A percentile compares a stretch with the other conserved stretches of the same genome.
These are phyloP conservation scores for Stephanodiscus triporus DNA, from an alignment of 108 stramenopile species.

Conservation along the genomic window DNA sequence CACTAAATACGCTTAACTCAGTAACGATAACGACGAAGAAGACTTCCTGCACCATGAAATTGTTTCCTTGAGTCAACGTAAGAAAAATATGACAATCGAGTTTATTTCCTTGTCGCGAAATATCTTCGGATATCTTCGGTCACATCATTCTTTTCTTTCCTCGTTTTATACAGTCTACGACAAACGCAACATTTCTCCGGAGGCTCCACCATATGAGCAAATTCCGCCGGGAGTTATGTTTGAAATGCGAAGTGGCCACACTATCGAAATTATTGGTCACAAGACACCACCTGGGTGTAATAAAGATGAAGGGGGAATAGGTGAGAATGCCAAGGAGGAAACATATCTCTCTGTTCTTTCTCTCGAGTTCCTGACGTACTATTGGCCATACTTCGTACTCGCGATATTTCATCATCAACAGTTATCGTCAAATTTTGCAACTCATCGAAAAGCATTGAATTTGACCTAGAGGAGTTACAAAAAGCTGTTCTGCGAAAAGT, in stretches of 20 bases:
- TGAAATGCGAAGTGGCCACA: constrained; percentile 31
- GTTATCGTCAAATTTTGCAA: constrained; percentile 6
- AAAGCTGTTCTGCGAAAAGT: constrained; percentile 33
- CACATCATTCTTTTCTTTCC: constrained; percentile 2
- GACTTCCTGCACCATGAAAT: constrained; percentile 50
- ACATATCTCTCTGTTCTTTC: not conserved
- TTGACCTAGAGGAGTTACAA: constrained; percentile 36
- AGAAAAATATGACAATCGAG: not conserved
- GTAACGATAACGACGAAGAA: constrained; percentile 50
- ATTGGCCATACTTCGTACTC: not conserved
- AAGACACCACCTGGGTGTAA: not conserved
- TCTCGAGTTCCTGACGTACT: not conserved
- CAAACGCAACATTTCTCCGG: constrained; percentile 22
- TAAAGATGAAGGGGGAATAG: constrained; percentile 27
- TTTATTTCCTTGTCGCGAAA: not conserved
- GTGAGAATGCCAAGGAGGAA: not conserved
- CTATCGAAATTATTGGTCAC: constrained; percentile 34
- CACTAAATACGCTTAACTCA: not conserved
- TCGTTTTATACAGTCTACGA: constrained; percentile 16
- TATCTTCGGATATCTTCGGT: not conserved
- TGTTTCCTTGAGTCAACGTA: constrained; percentile 35
- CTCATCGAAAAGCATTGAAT: not conserved
- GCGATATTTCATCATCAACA: not conserved
- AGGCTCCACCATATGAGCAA: constrained; percentile 17
- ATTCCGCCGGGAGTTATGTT: constrained; percentile 38